These are phyloP conservation scores for Pythium dissimile DNA, from an alignment of 352 stramenopile species.

Conservation along the genomic window DNA sequence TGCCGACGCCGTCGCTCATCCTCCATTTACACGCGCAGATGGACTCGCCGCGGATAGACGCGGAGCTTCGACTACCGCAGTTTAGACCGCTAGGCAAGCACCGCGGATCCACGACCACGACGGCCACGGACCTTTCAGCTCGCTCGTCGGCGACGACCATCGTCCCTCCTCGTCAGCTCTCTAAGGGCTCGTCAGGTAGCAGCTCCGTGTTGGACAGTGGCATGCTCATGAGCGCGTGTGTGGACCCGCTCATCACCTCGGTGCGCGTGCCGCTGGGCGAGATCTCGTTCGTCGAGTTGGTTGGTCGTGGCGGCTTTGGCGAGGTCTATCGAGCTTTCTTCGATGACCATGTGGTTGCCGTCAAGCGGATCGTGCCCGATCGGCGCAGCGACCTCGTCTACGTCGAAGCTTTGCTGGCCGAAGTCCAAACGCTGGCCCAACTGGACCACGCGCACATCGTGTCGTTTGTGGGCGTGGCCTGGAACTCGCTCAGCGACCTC, in stretches of 20 bases:
- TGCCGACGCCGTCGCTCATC: slow-evolving; percentile 6
- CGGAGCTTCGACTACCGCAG: neutral
- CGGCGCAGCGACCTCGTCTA: slow-evolving; percentile 10
- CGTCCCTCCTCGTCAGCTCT: neutral
- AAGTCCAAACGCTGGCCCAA: slow-evolving; percentile 31
- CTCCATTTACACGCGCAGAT: slow-evolving; percentile 1
- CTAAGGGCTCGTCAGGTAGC: neutral
- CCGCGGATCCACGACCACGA: slow-evolving; percentile 6
- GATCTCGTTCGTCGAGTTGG: slow-evolving; percentile 14
- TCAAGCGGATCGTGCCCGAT: slow-evolving; percentile 28
- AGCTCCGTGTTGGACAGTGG: neutral
- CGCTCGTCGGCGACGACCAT: neutral
- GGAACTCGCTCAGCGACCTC: slow-evolving; percentile 31
- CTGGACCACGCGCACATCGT: slow-evolving; percentile 38
- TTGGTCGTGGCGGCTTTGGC: slow-evolving; percentile 28
- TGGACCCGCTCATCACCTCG: slow-evolving; percentile 33
- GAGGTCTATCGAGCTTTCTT: slow-evolving; percentile 28
- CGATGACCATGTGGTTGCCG: slow-evolving; percentile 22
- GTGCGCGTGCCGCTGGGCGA: slow-evolving; percentile 26
- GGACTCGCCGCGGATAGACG: neutral
- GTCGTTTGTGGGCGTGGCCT: slow-evolving; percentile 37
- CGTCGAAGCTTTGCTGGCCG: slow-evolving; percentile 21
- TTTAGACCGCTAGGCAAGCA: neutral
- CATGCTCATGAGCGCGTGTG: slow-evolving; percentile 19
- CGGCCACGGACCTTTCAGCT: neutral